Evolutionary conservation across 495 filamentous ascomycete genomes (phyloP), one percentile per base, ranked within the genome.

Genomic region (Mytilinidion resinicola): DNA sequence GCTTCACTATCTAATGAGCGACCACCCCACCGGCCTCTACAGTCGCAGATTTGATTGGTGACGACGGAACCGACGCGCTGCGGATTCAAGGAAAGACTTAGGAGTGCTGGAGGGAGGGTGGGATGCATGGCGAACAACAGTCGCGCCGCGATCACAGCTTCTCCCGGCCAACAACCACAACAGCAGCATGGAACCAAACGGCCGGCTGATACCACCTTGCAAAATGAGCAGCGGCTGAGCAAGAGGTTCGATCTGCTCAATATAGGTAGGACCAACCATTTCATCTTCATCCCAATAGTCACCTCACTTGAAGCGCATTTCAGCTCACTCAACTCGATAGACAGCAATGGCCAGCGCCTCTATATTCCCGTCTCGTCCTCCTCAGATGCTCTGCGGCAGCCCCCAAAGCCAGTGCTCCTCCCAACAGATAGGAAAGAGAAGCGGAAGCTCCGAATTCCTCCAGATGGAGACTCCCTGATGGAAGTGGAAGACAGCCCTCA

Each of bases 401-500:
- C 60, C 38, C 62, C 65, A 21, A 55, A 65, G 42, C 60, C 67
- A 34, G 42, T 42, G 39, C 8, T 7, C 41, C 34, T 19, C 62
- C 25, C 25, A 19, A 50, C 12, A 37, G 9, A 10, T 2, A 20
- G 48, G 30, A 54, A 59, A 41, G 17, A 51, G 21, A n/a, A 25
- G 19, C 39, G 35, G 20, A 53, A 51, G 20, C 61, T 57, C 15
- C 35, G 35, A 46, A 43, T 6, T 14, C 20, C 62, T 3, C 63
- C 44, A 4, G 44, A 60, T 46, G 69, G 72, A n/a, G 72, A 78
- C 57, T 85, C 91, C 62, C 60, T 70, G 37, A 95, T 98, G 93
- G 79, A 88, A 51, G 72, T 97, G 52, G 93, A 98, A 74, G 85
- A 96, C 70, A 86, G 91, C 15, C 85, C 86, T 61, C 76, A 92